Evolutionary conservation across 73 alveolate species (phyloP).

Genomic region (Stentor roeselii): DNA sequence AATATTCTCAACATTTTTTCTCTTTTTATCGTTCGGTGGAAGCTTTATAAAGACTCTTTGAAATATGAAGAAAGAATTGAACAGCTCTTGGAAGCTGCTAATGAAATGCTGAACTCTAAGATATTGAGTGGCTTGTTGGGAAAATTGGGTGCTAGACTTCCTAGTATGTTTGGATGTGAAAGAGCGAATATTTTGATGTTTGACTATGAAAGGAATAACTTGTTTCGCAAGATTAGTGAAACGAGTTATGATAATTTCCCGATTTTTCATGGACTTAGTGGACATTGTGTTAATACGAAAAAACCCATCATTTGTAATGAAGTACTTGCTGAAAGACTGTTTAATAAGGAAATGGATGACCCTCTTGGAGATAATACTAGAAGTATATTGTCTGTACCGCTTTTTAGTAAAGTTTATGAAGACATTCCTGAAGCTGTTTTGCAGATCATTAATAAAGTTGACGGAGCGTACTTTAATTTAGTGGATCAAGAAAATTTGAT

Average conservation of each 20-base stretch:
- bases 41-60: not conserved
- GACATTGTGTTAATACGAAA: not conserved
- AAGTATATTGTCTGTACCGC: not conserved
- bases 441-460: not conserved
- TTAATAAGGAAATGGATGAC: conserved; percentile 8
- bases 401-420: not conserved
- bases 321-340: not conserved
- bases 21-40: not conserved
- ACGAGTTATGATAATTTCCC: not conserved
- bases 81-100: not conserved
- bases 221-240: not conserved
- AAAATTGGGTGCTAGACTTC: not conserved
- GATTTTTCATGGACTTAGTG: not conserved
- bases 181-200: not conserved
- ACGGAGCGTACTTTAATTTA: not conserved
- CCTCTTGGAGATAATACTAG: not conserved
- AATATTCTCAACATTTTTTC: not conserved
- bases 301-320: not conserved
- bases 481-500: not conserved
- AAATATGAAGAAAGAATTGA: not conserved
- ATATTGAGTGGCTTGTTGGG: not conserved
- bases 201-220: not conserved
- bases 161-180: not conserved
- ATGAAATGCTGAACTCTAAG: not conserved
- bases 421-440: not conserved